A percentile compares a stretch with the other conserved stretches of the same genome.
phyloP scores from a whole-genome alignment of 2,329 filamentous ascomycete genomes.

The Pseudocercospora vitis region DNA sequence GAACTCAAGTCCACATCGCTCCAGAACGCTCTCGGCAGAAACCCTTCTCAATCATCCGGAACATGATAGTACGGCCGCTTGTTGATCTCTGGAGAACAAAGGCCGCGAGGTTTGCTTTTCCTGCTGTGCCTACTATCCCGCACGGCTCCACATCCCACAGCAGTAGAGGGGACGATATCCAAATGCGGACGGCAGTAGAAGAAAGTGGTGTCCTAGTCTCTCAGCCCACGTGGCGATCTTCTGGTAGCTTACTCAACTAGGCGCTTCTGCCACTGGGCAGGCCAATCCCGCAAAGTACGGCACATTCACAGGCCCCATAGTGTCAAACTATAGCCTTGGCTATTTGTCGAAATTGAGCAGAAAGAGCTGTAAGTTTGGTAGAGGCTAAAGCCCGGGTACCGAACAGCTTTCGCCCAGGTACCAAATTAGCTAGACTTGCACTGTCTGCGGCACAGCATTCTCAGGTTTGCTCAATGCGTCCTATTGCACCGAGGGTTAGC shows the following conservation, averaged over 20 bases:
- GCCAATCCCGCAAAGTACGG: background rate
- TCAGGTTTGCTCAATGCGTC: no score
- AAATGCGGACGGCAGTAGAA: constrained; percentile 6
- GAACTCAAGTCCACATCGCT: background rate
- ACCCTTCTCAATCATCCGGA: background rate
- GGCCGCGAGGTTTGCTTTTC: background rate
- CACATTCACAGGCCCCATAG: background rate
- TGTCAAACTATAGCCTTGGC: constrained; percentile 1
- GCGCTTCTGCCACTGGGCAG: background rate
- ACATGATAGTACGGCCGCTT: background rate
- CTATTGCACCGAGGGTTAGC: no score
- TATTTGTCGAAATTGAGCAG: background rate
- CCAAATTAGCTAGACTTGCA: no score
- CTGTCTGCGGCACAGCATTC: no score
- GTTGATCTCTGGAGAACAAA: background rate
- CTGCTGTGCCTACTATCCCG: constrained; percentile 1
- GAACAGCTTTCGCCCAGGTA: no score
- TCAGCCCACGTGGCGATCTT: constrained; percentile 1
- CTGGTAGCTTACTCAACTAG: background rate
- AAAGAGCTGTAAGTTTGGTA: background rate
- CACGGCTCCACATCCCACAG: background rate
- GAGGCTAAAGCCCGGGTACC: background rate
- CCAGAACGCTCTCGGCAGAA: no score
- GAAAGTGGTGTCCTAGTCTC: constrained; percentile 7
- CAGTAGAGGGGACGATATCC: background rate